phyloP scores from a whole-genome alignment of 208 protist species.

The Leishmania braziliensis region DNA sequence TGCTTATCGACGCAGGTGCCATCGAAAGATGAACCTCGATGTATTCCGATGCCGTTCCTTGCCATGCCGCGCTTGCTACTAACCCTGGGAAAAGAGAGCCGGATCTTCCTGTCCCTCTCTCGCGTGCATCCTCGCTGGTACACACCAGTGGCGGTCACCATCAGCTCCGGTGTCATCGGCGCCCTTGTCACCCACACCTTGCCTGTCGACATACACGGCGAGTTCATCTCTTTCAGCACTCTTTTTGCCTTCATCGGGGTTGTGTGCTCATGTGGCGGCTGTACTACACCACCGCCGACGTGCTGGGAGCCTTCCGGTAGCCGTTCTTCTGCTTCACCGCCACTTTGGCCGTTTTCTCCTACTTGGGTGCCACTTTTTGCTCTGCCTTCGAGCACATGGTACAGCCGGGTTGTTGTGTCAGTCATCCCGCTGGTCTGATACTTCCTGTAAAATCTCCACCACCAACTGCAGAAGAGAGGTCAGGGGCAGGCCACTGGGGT shows the following conservation, averaged over 20 bases:
- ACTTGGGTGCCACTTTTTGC: conserved; percentile 20
- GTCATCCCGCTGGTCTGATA: conserved; percentile 21
- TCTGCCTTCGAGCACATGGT: conserved; percentile 21
- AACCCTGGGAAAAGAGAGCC: conserved; percentile 18
- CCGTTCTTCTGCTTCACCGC: conserved; percentile 9
- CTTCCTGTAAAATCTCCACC: conserved; percentile 21
- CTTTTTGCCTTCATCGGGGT: conserved; percentile 18
- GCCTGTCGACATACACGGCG: conserved; percentile 25
- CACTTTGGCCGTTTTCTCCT: conserved; percentile 11
- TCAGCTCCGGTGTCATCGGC: conserved; percentile 26
- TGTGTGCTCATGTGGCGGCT: conserved; percentile 28
- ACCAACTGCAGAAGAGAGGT: conserved; percentile 9
- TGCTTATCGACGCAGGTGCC: conserved; percentile 22
- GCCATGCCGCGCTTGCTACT: conserved; percentile 28
- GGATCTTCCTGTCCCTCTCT: conserved; percentile 12
- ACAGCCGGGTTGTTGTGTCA: conserved; percentile 17
- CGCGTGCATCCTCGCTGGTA: conserved; percentile 23
- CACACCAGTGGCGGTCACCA: conserved; percentile 20
- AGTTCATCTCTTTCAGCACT: conserved; percentile 29
- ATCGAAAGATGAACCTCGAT: conserved; percentile 19
- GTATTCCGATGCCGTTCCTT: conserved; percentile 17
- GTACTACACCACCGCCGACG: conserved; percentile 13
- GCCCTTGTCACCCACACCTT: conserved; percentile 20
- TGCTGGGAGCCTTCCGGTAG: conserved; percentile 9
- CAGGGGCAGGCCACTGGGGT: neutral